Evolutionary conservation across 768 basidiomycete species (phyloP), one percentile per base, ranked within the genome.

Genomic region (Trametes villosa): DNA sequence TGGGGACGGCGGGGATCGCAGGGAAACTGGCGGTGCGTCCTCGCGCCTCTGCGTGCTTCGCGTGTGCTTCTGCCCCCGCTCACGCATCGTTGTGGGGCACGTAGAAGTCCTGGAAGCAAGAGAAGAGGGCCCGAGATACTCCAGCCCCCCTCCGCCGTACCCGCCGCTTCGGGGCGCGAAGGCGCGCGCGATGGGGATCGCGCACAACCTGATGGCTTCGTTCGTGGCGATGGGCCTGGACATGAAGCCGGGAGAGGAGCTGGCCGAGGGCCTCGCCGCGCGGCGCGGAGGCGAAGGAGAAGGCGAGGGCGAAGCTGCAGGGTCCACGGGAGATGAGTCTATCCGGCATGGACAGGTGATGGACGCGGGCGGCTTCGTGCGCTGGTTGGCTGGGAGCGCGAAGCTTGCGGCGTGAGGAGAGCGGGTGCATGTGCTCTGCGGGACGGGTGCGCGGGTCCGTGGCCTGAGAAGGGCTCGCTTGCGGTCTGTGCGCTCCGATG

Each of bases 171-270:
- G 77, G 58, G 87, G 87, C 24, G 63, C 68, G 12, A 64, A 64
- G 24, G 81, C 83, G 26, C 68, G 65, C 52, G 73, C 71, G 63
- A 51, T 64, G 30, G 79, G 79, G 7, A 65, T 80, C 48, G 67
- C 59, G 42, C 78, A 83, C 64, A 89, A 88, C 68, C 72, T 88
- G 44, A 84, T 88, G 86, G 67, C 71, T n/a, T 70, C 75, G 45
- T 88, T 84, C 67, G 85, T 88, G 52, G 72, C 70, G 9, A 88
- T 87, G 81, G 60, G 48, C 52, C 54, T 63, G 31, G n/a, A n/a
- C n/a, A n/a, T n/a, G n/a, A n/a, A n/a, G n/a, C n/a, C n/a, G n/a
- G n/a, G n/a, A n/a, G n/a, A n/a, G n/a, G n/a, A n/a, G 47, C 29
- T 24, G 42, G 42, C 33, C 41, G 63, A 22, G 31, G 48, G 44